A percentile compares a stretch with the other conserved stretches of the same genome.
Conservation (phyloP, 768 basidiomycete species). For the Daedaleopsis sinensis region DNA sequence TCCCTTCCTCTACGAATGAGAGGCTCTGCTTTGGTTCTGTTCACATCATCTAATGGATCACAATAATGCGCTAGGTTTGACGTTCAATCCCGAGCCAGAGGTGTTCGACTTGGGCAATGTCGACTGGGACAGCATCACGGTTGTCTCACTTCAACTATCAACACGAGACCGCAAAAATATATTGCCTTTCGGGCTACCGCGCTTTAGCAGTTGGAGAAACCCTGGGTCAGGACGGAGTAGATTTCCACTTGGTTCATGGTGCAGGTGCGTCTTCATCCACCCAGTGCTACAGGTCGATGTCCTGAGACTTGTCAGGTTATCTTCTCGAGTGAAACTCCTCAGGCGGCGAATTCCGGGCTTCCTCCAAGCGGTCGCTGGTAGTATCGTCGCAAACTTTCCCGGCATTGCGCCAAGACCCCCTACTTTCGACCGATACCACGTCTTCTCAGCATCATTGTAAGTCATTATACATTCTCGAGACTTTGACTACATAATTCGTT, state of each 20-base stretch:
- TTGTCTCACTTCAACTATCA: not conserved
- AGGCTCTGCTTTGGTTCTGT: not conserved
- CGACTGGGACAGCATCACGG: constrained; percentile 5
- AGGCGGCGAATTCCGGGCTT: not conserved
- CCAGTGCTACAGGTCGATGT: not conserved
- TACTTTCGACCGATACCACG: not conserved
- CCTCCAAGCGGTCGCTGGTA: not conserved
- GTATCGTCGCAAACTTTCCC: not conserved
- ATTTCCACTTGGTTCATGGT: not conserved
- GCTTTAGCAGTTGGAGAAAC: not conserved
- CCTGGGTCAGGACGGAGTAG: not conserved
- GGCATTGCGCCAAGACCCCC: not conserved
- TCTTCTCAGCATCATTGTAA: not conserved
- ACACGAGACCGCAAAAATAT: not conserved
- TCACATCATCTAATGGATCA: not conserved
- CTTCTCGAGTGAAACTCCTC: not conserved
- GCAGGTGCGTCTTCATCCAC: not conserved
- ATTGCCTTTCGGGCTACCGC: not conserved
- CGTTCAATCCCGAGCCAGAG: not conserved
- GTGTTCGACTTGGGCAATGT: not conserved
- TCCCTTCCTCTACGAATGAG: not conserved
- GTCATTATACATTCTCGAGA: not conserved
- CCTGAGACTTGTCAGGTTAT: not conserved
- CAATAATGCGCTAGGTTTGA: not conserved
- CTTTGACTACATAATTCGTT: not conserved